Base-by-base conservation (phyloP, 352 stramenopile genomes). In the Pythium phragmitis region DNA sequence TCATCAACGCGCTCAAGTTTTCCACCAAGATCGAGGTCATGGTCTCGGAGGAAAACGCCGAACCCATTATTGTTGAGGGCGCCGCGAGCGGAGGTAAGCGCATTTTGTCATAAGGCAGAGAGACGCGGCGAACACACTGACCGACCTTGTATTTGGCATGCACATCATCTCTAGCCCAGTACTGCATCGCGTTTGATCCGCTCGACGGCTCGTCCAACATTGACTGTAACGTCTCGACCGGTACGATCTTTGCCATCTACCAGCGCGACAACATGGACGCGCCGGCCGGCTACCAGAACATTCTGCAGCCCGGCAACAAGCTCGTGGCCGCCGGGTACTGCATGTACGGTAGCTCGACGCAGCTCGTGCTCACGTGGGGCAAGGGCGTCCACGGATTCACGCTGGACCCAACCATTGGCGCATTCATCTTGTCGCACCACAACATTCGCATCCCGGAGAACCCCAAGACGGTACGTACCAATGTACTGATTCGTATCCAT, bases 201-300 rank as follows among this genome's bases (percentile, higher is more conserved):
- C 82, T 99, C 0, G 97, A 99, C 74, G 97, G 97, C 47, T 99
- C 95, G 21, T 98, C 90, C 51, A 99, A 99, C 81, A 99, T 99
- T 91, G 97, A 99, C 79, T 99, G 97, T 76, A 99, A 99, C 74
- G 96, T 99, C 34, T 99, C 95, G 48, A 98, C 98, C 30, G 97
- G 97, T 56, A 99, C 97, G 43, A 99, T 99, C 75, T 99, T 99
- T 73, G 91, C 88, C 58, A 98, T 99, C 42, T 99, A 98, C 75
- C 86, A 98, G 67, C 92, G 89, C 56, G 75, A 89, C 36, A 60
- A 60, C 37, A 68, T 59, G 54, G 50, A 63, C 59, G 75, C 74
- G 2, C 49, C 79, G 49, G 79, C 78, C 64, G 82, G 75, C 19
- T 89, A 96, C 56, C 84, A 96, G 66, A 94, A 98, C 75, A 96